These are phyloP conservation scores for Hemisphaericaspora nanyangensis DNA, from an alignment of 805 yeast genomes.

Conservation along the genomic window DNA sequence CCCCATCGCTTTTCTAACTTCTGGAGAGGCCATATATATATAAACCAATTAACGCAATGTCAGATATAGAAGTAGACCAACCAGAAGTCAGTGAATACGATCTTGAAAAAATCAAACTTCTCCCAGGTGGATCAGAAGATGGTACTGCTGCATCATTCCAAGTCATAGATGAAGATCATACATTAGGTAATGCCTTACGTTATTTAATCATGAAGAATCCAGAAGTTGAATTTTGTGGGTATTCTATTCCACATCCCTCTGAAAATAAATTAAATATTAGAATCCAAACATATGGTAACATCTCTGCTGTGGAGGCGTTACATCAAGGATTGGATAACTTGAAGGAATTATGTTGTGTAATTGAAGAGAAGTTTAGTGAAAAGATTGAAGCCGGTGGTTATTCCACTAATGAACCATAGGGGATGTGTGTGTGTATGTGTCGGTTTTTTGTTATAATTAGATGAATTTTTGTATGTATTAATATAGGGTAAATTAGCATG, in stretches of 20 bases:
- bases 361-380: conserved; percentile 75
- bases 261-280: conserved; percentile 85
- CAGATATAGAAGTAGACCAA: conserved; percentile 20
- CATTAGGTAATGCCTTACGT: conserved; percentile 90
- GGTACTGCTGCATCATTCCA: conserved; percentile 95
- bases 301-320: conserved; percentile 88
- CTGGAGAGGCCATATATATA: not conserved
- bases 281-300: conserved; percentile 85
- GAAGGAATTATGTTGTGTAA: conserved; percentile 73
- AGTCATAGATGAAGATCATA: conserved; percentile 91
- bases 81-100: conserved; percentile 48
- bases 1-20: not conserved
- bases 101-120: conserved; percentile 55
- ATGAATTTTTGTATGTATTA: too few relatives aligned
- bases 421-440: not conserved
- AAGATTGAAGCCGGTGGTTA: conserved; percentile 55
- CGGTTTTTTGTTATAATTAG: not conserved
- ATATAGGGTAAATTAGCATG: too few relatives aligned
- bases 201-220: conserved; percentile 97
- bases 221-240: conserved; percentile 97
- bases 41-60: not conserved
- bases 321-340: conserved; percentile 88
- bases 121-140: conserved; percentile 89
- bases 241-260: conserved; percentile 97
- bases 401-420: conserved; percentile 46